Base-by-base conservation (phyloP, 2,329 filamentous ascomycete genomes). In the Cadophora gregata region DNA sequence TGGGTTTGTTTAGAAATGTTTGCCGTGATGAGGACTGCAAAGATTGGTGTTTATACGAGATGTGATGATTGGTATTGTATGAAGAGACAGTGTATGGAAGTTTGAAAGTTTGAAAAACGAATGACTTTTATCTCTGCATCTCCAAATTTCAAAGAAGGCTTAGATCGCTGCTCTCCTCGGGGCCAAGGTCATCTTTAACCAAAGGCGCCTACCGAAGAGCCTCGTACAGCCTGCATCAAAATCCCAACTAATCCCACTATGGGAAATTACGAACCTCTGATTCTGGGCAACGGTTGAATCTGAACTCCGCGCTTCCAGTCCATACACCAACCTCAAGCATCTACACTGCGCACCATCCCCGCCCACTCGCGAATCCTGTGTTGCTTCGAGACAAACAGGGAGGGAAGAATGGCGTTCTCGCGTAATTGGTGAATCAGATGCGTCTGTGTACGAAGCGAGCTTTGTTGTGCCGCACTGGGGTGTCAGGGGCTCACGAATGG, bases 181-280 rank as follows among this genome's bases (percentile, higher is more conserved):
- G 55, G 55, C n/a, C 55, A 58, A 36, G 4, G 8, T 36, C n/a
- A 25, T 10, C 36, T 58, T 36, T 19, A 58, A 25, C 10, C 31
- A 33, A 58, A 9, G 19, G 9, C 12, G 55, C 31, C 50, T n/a
- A 38, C 10, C n/a, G 3, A 16, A 38, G 12, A 38, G 55, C 31
- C 31, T 58, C 55, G 55, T 42, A 42, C 55, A 58, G 55, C 55
- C 55, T 19, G 33, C 31, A 24, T 19, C 8, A 10, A 19, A n/a
- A 19, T 2, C 38, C 3, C 33, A 36, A 27, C 53, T 56, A 33
- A 36, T 8, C 55, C 55, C 33, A 10, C 33, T 24, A 10, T 38
- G 31, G 31, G 31, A 38, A 58, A 58, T 58, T 38, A 38, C 55
- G 31, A 58, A 42, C n/a, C 55, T 21, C 19, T 47, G 5, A 19